These are phyloP conservation scores for Dioscorea dumetorum DNA, from an alignment of 106 monocot genomes.

Conservation along the genomic window DNA sequence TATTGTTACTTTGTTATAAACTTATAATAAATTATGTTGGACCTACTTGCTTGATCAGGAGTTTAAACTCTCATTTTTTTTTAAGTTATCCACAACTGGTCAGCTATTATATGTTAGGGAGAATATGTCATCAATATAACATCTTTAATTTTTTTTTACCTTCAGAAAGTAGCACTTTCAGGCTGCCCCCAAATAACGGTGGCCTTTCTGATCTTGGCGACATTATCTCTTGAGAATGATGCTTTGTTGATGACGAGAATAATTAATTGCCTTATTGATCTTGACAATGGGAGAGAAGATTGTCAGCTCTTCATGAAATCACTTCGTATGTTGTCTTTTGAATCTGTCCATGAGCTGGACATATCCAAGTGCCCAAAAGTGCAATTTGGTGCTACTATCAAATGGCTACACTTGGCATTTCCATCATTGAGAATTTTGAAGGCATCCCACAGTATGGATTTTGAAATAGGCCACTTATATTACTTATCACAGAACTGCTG, in stretches of 20 bases:
- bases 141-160: not conserved
- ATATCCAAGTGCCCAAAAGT: conserved; percentile 57
- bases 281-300: conserved; percentile 17
- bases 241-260: conserved; percentile 13
- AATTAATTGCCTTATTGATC: conserved; percentile 11
- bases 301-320: conserved; percentile 9
- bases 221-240: conserved; percentile 33
- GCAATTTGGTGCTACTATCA: conserved; percentile 24
- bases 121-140: too few relatives aligned
- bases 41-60: too few relatives aligned
- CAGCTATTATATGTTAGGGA: too few relatives aligned
- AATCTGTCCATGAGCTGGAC: conserved; percentile 41
- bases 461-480: conserved; percentile 43
- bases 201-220: conserved; percentile 34
- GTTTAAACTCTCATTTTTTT: too few relatives aligned
- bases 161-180: conserved; percentile 52
- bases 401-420: conserved; percentile 37
- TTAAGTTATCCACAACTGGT: too few relatives aligned
- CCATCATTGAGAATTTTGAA: conserved; percentile 47
- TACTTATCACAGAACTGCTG: conserved; percentile 43
- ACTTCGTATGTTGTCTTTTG: conserved; percentile 23
- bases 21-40: too few relatives aligned
- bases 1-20: too few relatives aligned
- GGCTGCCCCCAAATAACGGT: conserved; percentile 48
- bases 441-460: conserved; percentile 31